Evolutionary conservation across 2,329 filamentous ascomycete species (phyloP), one percentile per base, ranked within the genome.

Genomic region (Aspergillus sp.): DNA sequence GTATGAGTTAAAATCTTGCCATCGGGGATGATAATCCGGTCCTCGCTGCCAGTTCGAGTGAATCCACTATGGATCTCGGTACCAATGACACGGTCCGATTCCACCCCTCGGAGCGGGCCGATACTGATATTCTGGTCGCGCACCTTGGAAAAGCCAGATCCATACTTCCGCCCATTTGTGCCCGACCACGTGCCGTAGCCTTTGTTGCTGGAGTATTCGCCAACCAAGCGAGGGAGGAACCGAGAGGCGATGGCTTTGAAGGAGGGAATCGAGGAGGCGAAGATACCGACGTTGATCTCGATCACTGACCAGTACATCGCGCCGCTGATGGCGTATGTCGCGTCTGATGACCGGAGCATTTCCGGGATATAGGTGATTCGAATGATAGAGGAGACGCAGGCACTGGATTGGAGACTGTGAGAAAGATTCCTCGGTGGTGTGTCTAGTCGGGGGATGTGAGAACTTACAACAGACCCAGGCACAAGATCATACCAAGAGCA

Each of bases 401-500:
- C 73, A 54, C 75, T 76, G 49, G 10, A 19, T 3, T 17, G 17
- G n/a, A 3, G 2, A 8, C 22, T 5, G 40, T 42, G 40, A 41
- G 38, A 20, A 17, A 17, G 16, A 35, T 16, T n/a, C 3, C 6
- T 38, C 5, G 11, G 9, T 1, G 1, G 1, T 11, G 41, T 7
- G 5, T 6, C 35, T n/a, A 11, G 2, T 7, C 10, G 10, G 16
- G 10, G 10, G 11, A 22, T 13, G 16, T 11, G 6, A 4, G 36
- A n/a, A 59, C 62, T 47, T 40, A 69, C 55, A 79, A 78, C 10
- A 81, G 70, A 17, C 80, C 80, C 14, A 80, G 66, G 9, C 73
- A 75, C 50, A 83, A 81, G 9, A 82, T 75, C 5, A 74, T 59
- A 1, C 72, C 69, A 4, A 83, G 66, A 2, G 75, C 72, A 14